Evolutionary conservation across 345 rosid genomes (phyloP).

Genomic region (Trapa incisa): DNA sequence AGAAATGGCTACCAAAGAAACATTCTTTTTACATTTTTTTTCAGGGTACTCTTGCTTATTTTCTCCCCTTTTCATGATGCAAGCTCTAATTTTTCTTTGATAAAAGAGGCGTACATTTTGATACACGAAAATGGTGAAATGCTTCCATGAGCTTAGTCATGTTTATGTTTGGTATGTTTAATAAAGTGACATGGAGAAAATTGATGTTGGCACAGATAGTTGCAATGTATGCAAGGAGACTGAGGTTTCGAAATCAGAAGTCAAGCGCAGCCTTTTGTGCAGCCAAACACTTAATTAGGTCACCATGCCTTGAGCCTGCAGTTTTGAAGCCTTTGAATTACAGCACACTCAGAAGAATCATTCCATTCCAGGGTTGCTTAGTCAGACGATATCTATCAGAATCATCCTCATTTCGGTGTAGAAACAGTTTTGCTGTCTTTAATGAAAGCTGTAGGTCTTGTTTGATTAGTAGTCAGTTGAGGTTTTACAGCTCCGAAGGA

Average conservation of each 20-base stretch:
- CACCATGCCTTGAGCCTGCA: conserved; percentile 22
- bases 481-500: conserved; percentile 67
- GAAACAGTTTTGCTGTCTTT: conserved; percentile 12
- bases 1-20: not conserved
- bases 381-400: conserved; percentile 22
- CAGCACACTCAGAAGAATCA: conserved; percentile 14
- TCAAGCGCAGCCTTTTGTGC: conserved; percentile 43
- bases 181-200: not conserved
- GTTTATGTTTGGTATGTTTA: not conserved
- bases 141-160: not conserved
- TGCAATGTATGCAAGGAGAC: conserved; percentile 59
- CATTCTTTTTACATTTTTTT: not conserved
- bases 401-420: conserved; percentile 17
- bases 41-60: not conserved
- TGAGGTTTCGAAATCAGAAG: conserved; percentile 47
- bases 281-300: conserved; percentile 30
- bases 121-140: not conserved
- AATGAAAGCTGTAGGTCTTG: conserved; percentile 12
- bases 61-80: not conserved
- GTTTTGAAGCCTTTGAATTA: conserved; percentile 20
- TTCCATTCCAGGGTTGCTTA: conserved; percentile 16
- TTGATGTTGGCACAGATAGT: conserved; percentile 17
- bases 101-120: not conserved
- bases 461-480: conserved; percentile 27
- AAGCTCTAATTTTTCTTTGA: not conserved